Evolutionary conservation across 2,329 filamentous ascomycete genomes (phyloP).

Genomic region (Herpotrichia juniperi): DNA sequence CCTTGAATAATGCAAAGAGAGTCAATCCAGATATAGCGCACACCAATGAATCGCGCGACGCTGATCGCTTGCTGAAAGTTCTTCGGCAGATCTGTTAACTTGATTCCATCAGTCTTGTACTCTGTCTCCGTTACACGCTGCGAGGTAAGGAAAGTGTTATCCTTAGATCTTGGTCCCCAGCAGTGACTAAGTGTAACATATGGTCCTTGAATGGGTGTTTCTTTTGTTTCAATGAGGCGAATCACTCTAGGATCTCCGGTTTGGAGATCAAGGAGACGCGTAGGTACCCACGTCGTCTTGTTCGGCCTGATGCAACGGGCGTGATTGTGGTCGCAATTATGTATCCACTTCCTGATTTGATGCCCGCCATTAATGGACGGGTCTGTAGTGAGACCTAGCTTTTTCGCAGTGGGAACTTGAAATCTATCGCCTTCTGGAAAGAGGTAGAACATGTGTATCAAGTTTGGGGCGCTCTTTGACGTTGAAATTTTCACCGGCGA

Average conservation of each 20-base stretch:
- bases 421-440: too few species aligned
- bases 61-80: slow-evolving; percentile 17
- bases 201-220: slow-evolving; percentile 15
- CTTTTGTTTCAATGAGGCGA: slow-evolving; percentile 22
- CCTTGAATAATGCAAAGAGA: slow-evolving; percentile 9
- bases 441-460: too few species aligned
- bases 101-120: slow-evolving; percentile 21
- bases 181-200: slow-evolving; percentile 28
- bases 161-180: slow-evolving; percentile 31
- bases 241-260: slow-evolving; percentile 1
- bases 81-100: slow-evolving; percentile 15
- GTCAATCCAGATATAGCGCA: slow-evolving; percentile 16
- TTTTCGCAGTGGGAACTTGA: too few species aligned
- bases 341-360: slow-evolving; percentile 21
- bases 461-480: too few species aligned
- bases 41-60: slow-evolving; percentile 6
- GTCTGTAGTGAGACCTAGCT: too few species aligned
- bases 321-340: slow-evolving; percentile 23
- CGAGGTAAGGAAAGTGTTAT: too few species aligned
- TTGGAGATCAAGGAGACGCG: slow-evolving; percentile 27
- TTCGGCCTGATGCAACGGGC: slow-evolving; percentile 18
- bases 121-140: too few species aligned
- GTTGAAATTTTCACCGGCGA: too few species aligned
- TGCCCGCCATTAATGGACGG: neutral
- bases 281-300: slow-evolving; percentile 18